These are phyloP conservation scores for Malassezia yamatoensis DNA, from an alignment of 1,284 basidiomycete species.

Conservation along the genomic window DNA sequence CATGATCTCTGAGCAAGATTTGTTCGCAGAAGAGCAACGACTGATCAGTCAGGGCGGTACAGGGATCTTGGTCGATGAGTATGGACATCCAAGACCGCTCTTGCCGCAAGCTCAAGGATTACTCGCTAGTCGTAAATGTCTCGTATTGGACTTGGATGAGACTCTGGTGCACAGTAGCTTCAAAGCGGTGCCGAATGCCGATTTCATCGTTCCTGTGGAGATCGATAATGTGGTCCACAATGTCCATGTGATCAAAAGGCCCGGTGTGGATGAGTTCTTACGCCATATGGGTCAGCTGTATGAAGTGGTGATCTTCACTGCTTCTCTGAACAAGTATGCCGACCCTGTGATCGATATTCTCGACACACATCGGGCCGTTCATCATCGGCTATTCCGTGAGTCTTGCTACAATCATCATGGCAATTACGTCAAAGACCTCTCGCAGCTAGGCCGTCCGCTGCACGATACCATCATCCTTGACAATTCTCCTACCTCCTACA, in stretches of 20 bases:
- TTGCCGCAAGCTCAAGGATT: constrained; percentile 64
- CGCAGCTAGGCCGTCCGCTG: constrained; percentile 85
- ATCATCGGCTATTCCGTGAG: constrained; percentile 93
- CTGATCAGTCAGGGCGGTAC: constrained; percentile 69
- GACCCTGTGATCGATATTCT: constrained; percentile 96
- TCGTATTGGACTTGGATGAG: constrained; percentile 86
- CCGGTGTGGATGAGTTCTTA: constrained; percentile 92
- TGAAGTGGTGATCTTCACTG: constrained; percentile 96
- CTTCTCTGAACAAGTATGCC: constrained; percentile 96
- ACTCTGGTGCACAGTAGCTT: constrained; percentile 67
- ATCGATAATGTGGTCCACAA: constrained; percentile 97
- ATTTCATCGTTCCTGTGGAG: constrained; percentile 97
- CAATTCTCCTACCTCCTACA: constrained; percentile 96
- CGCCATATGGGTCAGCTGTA: constrained; percentile 96
- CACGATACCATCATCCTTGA: constrained; percentile 92
- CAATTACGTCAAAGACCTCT: constrained; percentile 98
- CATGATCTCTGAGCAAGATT: constrained; percentile 52
- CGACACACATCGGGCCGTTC: constrained; percentile 78
- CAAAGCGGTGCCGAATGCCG: constrained; percentile 77
- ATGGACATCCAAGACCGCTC: constrained; percentile 72
- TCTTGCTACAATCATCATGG: constrained; percentile 98
- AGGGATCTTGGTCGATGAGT: constrained; percentile 71
- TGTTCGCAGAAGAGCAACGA: constrained; percentile 64
- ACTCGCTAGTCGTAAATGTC: constrained; percentile 74
- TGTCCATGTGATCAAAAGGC: constrained; percentile 96